Percentiles rank a stretch among this genome's conserved stretches.
These are phyloP conservation scores for Aspergillus novoparasiticus DNA, from an alignment of 2,329 filamentous ascomycete species.

Conservation along the genomic window DNA sequence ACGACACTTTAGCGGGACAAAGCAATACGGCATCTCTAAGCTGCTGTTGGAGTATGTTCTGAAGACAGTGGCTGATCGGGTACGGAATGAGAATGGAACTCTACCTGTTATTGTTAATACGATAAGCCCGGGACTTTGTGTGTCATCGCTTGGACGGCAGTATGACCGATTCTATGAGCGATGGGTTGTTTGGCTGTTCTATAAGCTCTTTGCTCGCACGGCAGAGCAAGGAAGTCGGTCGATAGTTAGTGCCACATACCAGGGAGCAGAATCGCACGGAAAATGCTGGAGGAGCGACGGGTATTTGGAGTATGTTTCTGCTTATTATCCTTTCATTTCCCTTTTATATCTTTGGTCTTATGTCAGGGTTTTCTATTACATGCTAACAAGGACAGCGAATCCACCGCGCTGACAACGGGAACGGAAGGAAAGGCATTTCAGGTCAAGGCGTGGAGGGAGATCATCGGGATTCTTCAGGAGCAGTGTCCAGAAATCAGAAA, in stretches of 20 bases:
- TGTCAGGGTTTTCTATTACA: not conserved
- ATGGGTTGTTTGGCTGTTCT: slow-evolving; percentile 37
- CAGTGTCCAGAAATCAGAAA: slow-evolving; percentile 26
- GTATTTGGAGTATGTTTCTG: slow-evolving; percentile 36
- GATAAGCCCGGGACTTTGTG: slow-evolving; percentile 48
- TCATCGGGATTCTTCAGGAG: slow-evolving; percentile 35
- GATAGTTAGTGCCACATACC: slow-evolving; percentile 44
- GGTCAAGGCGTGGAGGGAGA: slow-evolving; percentile 45
- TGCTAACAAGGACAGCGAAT: slow-evolving; percentile 33
- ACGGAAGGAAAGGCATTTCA: slow-evolving; percentile 40
- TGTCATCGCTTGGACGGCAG: slow-evolving; percentile 45
- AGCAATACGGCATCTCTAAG: slow-evolving; percentile 47
- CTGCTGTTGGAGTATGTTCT: slow-evolving; percentile 47
- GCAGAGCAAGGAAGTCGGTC: slow-evolving; percentile 49
- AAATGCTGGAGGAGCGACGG: slow-evolving; percentile 48
- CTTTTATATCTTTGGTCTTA: not conserved
- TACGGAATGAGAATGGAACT: slow-evolving; percentile 36
- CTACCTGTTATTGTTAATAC: slow-evolving; percentile 48
- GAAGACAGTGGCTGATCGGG: slow-evolving; percentile 38
- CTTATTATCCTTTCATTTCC: no score
- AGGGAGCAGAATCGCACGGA: slow-evolving; percentile 47
- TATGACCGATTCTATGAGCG: slow-evolving; percentile 40
- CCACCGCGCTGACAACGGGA: slow-evolving; percentile 33
- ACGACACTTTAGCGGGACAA: slow-evolving; percentile 31
- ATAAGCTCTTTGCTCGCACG: slow-evolving; percentile 44